Evolutionary conservation across 2,329 filamentous ascomycete genomes (phyloP).

Genomic region (Monosporascus sp.): DNA sequence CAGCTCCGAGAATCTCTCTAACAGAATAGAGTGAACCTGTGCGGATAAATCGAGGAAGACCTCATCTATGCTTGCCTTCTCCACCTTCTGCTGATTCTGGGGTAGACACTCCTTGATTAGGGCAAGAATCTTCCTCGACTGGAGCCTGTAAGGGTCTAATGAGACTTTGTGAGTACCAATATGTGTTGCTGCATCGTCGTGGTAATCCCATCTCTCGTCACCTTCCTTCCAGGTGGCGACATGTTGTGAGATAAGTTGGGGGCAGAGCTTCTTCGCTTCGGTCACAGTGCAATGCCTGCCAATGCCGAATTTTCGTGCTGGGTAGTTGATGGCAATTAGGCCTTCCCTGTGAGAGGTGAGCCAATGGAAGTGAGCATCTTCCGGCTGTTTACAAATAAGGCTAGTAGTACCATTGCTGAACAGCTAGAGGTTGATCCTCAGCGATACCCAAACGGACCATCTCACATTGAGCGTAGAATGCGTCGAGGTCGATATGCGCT

Average conservation of each 20-base stretch:
- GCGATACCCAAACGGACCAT: constrained; percentile 75
- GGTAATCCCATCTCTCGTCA: constrained; percentile 87
- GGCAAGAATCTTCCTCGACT: constrained; percentile 77
- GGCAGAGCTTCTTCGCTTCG: constrained; percentile 84
- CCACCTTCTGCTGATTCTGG: constrained; percentile 62
- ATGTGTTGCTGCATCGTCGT: constrained; percentile 70
- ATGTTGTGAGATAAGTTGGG: constrained; percentile 79
- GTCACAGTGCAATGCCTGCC: constrained; percentile 70
- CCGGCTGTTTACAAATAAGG: not conserved
- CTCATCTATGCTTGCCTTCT: constrained; percentile 94
- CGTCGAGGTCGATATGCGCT: constrained; percentile 91
- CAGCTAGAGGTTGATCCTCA: constrained; percentile 76
- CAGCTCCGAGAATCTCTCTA: constrained; percentile 74
- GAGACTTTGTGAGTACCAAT: constrained; percentile 91
- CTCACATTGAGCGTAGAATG: constrained; percentile 96
- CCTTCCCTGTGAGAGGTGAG: constrained; percentile 58
- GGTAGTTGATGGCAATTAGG: constrained; percentile 94
- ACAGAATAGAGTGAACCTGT: constrained; percentile 69
- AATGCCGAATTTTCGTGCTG: constrained; percentile 76
- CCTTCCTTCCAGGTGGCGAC: constrained; percentile 94
- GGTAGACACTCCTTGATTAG: constrained; percentile 72
- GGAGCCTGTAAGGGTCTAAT: constrained; percentile 81
- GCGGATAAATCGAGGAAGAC: constrained; percentile 90
- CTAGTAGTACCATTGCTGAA: constrained; percentile 77
- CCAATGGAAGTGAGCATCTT: not conserved